Conservation (phyloP, 1,284 basidiomycete species). For the Leccinum griseonigrum region DNA sequence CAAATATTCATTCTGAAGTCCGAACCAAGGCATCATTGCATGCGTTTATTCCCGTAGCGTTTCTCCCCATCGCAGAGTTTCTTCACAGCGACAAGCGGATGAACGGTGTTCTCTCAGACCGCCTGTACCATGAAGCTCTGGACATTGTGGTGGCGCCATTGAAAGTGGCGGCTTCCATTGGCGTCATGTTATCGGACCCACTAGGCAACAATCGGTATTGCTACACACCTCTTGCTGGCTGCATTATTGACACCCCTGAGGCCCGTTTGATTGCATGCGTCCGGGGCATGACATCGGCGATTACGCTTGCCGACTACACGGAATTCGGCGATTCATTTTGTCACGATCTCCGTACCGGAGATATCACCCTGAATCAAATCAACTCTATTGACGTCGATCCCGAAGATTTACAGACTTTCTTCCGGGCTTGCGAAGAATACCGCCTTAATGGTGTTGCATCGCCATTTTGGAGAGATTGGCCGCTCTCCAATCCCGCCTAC, state of each 20-base stretch:
- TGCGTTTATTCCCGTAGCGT: constrained; percentile 27
- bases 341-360: not conserved
- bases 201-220: not conserved
- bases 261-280: not conserved
- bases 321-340: not conserved
- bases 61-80: constrained; percentile 33
- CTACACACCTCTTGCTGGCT: not conserved
- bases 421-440: not conserved
- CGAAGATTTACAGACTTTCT: not conserved
- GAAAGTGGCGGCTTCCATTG: not conserved
- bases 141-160: not conserved
- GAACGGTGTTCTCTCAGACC: not conserved
- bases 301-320: not conserved
- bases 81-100: constrained; percentile 4
- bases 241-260: not conserved
- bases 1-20: constrained; percentile 32
- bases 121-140: not conserved
- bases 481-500: not conserved
- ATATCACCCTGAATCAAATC: not conserved
- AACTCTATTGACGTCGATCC: not conserved
- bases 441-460: not conserved
- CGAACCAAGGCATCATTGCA: constrained; percentile 28
- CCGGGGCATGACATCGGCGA: not conserved
- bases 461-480: not conserved
- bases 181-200: not conserved